Evolutionary conservation across 192 early-diverging fungal species (phyloP), one percentile per base, ranked within the genome.

Genomic region (Neocallimastix lanati): DNA sequence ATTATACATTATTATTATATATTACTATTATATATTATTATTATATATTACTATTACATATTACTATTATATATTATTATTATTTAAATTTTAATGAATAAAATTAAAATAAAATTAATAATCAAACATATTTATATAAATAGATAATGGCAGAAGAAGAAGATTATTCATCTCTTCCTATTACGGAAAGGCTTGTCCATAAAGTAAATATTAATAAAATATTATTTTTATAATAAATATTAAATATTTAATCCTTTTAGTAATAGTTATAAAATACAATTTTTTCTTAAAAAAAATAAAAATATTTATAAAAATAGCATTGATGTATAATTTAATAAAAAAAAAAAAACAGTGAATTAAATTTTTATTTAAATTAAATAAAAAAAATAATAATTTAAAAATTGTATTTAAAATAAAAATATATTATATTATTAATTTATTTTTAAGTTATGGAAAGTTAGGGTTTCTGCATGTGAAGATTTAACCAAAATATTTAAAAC

Each of bases 381-480:
- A 79, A 14, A 30, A 29, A 28, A n/a, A 30, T 50, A 28, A 14
- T 76, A 33, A 58, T 77, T 28, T 76, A 76, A 16, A 33, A 12
- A 27, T n/a, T 50, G 28, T 29, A 77, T 29, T 28, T 28, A n/a
- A 76, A 11, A 76, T 18, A 25, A 25, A 18, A 25, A 36, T 29
- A 18, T 84, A 25, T 83, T 80, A 80, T 82, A 79, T 78, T n/a
- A n/a, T n/a, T 29, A 78, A 38, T 28, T 13, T 76, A 27, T 76
- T 80, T 29, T 29, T 30, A 50, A 97, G 97, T 85, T 90, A 37
- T 99, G 97, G 97, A 98, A 99, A 84, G 96, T 93, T 33, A 92
- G 97, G 78, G 84, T 92, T 76, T 88, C 84, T 67, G 97, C 92
- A 12, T 99, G 95, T 83, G 91, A 91, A 29, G 93, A 95, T 77